A percentile compares a stretch with the other conserved stretches of the same genome.
Conservation (phyloP, 495 filamentous ascomycete species). For the Hypoxylon lienhwacheense region DNA sequence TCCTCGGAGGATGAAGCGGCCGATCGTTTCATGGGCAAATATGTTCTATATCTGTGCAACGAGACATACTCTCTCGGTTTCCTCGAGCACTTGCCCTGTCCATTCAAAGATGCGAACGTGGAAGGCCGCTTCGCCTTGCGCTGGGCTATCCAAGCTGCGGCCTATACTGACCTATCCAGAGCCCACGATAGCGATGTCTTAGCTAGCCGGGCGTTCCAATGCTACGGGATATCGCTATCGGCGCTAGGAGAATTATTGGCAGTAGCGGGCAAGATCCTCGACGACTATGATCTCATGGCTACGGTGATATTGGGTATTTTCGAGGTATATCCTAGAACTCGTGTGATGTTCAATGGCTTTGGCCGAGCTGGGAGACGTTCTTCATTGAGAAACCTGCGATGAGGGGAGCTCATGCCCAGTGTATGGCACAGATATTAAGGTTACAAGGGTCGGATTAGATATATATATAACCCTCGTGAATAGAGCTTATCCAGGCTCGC, state of each 20-base stretch:
- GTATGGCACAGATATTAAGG: conserved; percentile 45
- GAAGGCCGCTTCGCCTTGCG: conserved; percentile 40
- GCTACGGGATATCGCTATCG: conserved; percentile 39
- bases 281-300: conserved; percentile 45
- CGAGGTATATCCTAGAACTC: conserved; percentile 25
- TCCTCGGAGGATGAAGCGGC: conserved; percentile 36
- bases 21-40: conserved; percentile 39
- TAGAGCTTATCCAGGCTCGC: conserved; percentile 41
- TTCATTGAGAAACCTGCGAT: conserved; percentile 21
- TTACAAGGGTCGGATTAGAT: conserved; percentile 36
- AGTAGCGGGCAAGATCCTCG: conserved; percentile 24
- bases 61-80: conserved; percentile 40
- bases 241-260: conserved; percentile 36
- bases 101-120: conserved; percentile 41
- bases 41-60: conserved; percentile 43
- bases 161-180: conserved; percentile 38
- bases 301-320: conserved; percentile 43
- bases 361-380: conserved; percentile 27
- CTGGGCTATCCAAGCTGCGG: conserved; percentile 41
- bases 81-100: conserved; percentile 39
- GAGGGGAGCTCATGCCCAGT: conserved; percentile 38
- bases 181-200: conserved; percentile 21
- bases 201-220: conserved; percentile 33
- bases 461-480: conserved; percentile 34
- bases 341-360: neutral